Conservation (phyloP, 1,284 basidiomycete genomes). For the Austroboletus novae-zelandiae region DNA sequence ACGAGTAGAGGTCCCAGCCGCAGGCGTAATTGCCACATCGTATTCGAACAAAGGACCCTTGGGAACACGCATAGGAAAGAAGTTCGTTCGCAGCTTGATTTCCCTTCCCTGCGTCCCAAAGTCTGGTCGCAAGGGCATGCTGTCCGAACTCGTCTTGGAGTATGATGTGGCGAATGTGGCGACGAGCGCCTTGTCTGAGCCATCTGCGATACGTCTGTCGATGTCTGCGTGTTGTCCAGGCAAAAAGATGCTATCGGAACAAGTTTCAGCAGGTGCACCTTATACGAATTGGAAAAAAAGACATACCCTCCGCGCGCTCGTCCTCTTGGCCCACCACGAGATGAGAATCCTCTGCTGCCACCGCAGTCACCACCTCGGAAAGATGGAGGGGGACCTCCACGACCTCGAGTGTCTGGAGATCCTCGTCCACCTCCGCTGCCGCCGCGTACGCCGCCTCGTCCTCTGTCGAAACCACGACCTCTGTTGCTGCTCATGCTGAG, state of each 20-base stretch:
- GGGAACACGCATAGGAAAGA: constrained; percentile 67
- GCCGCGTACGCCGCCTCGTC: constrained; percentile 14
- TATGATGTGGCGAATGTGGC: constrained; percentile 44
- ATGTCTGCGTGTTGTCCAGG: constrained; percentile 46
- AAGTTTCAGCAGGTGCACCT: constrained; percentile 2
- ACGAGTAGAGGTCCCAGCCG: constrained; percentile 44
- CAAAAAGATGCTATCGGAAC: constrained; percentile 50
- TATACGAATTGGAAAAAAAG: background rate
- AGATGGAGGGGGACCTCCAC: constrained; percentile 25
- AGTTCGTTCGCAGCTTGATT: constrained; percentile 71
- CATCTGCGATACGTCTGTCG: constrained; percentile 57
- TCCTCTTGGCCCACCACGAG: constrained; percentile 33
- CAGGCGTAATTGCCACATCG: constrained; percentile 60
- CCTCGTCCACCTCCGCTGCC: constrained; percentile 27
- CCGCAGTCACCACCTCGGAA: constrained; percentile 29
- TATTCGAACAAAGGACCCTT: constrained; percentile 67
- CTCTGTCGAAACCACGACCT: constrained; percentile 32
- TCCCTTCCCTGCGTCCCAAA: constrained; percentile 58
- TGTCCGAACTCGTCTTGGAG: constrained; percentile 37
- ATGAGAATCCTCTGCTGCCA: constrained; percentile 34
- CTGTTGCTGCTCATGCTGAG: constrained; percentile 30
- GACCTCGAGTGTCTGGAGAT: constrained; percentile 26
- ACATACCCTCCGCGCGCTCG: constrained; percentile 51
- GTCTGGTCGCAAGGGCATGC: constrained; percentile 65
- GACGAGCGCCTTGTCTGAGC: constrained; percentile 58